Conservation (phyloP, 176 grass and related monocot species). For the Areca catechu region DNA sequence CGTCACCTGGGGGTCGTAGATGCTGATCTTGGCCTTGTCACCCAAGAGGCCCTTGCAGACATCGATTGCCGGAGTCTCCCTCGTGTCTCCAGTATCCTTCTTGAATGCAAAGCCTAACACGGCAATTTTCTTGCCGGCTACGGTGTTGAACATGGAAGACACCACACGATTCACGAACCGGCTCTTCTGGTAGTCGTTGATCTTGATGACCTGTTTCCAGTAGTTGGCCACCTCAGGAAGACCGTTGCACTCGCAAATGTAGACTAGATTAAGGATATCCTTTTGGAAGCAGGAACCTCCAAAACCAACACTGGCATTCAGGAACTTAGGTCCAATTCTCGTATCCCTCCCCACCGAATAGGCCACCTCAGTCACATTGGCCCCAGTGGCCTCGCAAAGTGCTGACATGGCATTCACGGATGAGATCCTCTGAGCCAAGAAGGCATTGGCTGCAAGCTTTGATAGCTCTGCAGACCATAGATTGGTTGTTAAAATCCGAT, state of each 20-base stretch:
- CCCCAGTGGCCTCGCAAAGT: slow-evolving; percentile 49
- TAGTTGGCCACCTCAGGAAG: slow-evolving; percentile 48
- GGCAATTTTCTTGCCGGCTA: slow-evolving; percentile 44
- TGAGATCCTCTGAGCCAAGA: slow-evolving; percentile 63
- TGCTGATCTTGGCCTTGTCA: slow-evolving; percentile 51
- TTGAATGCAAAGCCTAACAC: slow-evolving; percentile 45
- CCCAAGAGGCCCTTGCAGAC: slow-evolving; percentile 49
- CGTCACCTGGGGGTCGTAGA: slow-evolving; percentile 41
- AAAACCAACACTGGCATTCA: slow-evolving; percentile 62
- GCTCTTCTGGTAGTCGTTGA: slow-evolving; percentile 56
- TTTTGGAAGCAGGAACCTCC: slow-evolving; percentile 77
- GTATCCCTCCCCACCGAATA: slow-evolving; percentile 55
- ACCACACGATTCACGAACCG: slow-evolving; percentile 45
- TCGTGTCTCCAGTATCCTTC: slow-evolving; percentile 42
- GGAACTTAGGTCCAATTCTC: slow-evolving; percentile 52
- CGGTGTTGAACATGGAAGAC: slow-evolving; percentile 48
- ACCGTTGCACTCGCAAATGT: slow-evolving; percentile 49
- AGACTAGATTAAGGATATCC: slow-evolving; percentile 54
- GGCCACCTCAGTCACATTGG: slow-evolving; percentile 46
- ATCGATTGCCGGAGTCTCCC: slow-evolving; percentile 46
- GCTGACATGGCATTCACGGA: slow-evolving; percentile 58
- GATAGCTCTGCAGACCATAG: slow-evolving; percentile 70
- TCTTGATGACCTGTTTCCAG: slow-evolving; percentile 60
- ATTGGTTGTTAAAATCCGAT: slow-evolving; percentile 53
- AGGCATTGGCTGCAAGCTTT: slow-evolving; percentile 67